Percentiles rank a stretch among this genome's conserved stretches.
Evolutionary conservation across 768 basidiomycete genomes (phyloP).

Genomic region (Boletellus emodensis): DNA sequence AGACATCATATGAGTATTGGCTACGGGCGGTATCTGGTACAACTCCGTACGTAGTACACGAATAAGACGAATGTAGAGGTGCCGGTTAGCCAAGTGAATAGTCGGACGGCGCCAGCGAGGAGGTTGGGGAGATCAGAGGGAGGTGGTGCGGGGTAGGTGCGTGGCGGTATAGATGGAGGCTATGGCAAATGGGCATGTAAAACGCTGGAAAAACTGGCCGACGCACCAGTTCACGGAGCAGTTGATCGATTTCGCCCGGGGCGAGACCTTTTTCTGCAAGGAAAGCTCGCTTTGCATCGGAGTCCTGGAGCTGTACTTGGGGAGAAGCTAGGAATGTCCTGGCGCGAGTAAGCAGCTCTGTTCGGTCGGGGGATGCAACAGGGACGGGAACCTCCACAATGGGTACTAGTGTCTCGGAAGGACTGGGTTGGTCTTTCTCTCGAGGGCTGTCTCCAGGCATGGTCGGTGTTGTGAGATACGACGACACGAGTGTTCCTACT

Average conservation of each 20-base stretch:
- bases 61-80: constrained; percentile 56
- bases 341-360: constrained; percentile 51
- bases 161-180: constrained; percentile 57
- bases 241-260: constrained; percentile 52
- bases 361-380: constrained; percentile 23
- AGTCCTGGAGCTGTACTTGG: constrained; percentile 57
- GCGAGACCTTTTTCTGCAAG: constrained; percentile 67
- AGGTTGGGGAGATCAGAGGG: constrained; percentile 68
- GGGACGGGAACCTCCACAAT: background rate
- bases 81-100: constrained; percentile 65
- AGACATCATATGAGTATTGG: constrained; percentile 6
- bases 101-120: constrained; percentile 54
- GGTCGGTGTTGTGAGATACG: no score
- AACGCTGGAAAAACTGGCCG: background rate
- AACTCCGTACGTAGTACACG: constrained; percentile 57
- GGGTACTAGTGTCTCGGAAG: background rate
- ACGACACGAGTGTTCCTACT: background rate
- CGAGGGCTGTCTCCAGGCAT: constrained; percentile 16
- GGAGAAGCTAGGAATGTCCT: constrained; percentile 64
- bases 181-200: constrained; percentile 12
- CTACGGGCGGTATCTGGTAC: background rate
- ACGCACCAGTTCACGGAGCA: constrained; percentile 57
- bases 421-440: background rate
- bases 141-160: constrained; percentile 66
- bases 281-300: constrained; percentile 55